Evolutionary conservation across 441 rosid species (phyloP).

Genomic region (Raphanus hybrid): DNA sequence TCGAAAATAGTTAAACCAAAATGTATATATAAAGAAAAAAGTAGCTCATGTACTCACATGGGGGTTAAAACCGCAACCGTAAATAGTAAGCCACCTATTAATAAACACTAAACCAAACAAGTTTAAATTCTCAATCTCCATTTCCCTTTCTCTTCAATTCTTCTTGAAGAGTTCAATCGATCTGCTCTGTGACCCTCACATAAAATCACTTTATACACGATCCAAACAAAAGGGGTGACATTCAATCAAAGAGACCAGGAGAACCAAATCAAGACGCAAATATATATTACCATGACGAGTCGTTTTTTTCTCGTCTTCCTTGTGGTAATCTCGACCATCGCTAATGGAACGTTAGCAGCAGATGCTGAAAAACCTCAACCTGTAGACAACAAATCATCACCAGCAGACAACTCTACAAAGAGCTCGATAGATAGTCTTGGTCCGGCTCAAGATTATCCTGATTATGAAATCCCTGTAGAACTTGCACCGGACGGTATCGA

Average conservation of each 20-base stretch:
- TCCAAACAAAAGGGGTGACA: not conserved
- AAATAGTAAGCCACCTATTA: not conserved
- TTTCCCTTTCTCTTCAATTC: conserved; percentile 4
- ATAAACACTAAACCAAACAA: not conserved
- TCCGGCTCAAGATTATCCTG: conserved; percentile 44
- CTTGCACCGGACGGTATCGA: conserved; percentile 40
- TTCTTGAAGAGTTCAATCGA: conserved; percentile 2
- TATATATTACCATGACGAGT: conserved; percentile 14
- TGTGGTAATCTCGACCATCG: conserved; percentile 1
- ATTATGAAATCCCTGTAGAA: conserved; percentile 41
- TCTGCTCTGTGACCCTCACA: not conserved
- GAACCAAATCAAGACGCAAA: not conserved
- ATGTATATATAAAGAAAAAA: not conserved
- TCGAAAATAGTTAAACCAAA: conserved; percentile 1
- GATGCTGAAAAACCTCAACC: conserved; percentile 17
- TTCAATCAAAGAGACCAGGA: conserved; percentile 3
- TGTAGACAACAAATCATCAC: conserved; percentile 20
- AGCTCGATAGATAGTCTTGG: conserved; percentile 38
- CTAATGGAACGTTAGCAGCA: conserved; percentile 18
- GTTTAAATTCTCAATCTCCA: conserved; percentile 23
- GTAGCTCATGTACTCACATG: conserved; percentile 18
- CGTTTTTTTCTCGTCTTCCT: not conserved
- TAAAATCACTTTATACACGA: not conserved
- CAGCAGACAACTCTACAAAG: conserved; percentile 19
- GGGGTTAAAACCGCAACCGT: not conserved